These are phyloP conservation scores for Shiraia sp. DNA, from an alignment of 2,329 filamentous ascomycete species.

Conservation along the genomic window DNA sequence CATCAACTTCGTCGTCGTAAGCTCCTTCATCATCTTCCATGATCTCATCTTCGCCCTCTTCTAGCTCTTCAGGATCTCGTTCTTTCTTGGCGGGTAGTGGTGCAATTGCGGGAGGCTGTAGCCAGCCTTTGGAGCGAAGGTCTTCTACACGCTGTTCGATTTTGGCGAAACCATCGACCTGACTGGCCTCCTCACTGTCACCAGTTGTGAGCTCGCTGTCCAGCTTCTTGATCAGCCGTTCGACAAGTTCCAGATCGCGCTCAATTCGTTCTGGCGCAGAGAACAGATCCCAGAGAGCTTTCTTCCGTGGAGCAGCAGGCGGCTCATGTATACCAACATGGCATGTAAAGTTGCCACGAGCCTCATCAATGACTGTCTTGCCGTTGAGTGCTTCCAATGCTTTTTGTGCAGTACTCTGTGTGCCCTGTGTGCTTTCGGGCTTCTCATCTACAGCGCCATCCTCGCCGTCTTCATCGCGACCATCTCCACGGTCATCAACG, in stretches of 20 bases:
- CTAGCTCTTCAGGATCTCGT: constrained; percentile 65
- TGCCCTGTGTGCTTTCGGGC: constrained; percentile 44
- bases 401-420: constrained; percentile 70
- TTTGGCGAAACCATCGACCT: constrained; percentile 69
- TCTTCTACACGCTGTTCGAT: constrained; percentile 88
- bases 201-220: constrained; percentile 80
- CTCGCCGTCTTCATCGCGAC: constrained; percentile 68
- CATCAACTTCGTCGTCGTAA: constrained; percentile 78
- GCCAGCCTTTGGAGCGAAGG: constrained; percentile 72
- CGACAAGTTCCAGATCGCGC: constrained; percentile 82
- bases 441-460: constrained; percentile 62
- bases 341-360: constrained; percentile 93
- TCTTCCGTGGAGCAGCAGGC: constrained; percentile 82
- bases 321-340: constrained; percentile 96
- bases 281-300: constrained; percentile 95
- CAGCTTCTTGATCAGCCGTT: constrained; percentile 79
- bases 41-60: constrained; percentile 72
- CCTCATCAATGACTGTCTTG: constrained; percentile 94
- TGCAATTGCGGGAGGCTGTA: constrained; percentile 67
- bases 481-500: constrained; percentile 72
- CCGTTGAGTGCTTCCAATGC: constrained; percentile 94
- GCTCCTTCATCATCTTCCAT: constrained; percentile 67
- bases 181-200: constrained; percentile 49
- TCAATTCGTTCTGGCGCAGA: constrained; percentile 92
- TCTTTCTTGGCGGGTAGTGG: constrained; percentile 61